Conservation (phyloP, 1,284 basidiomycete species). For the Xerocomus nothofagi region DNA sequence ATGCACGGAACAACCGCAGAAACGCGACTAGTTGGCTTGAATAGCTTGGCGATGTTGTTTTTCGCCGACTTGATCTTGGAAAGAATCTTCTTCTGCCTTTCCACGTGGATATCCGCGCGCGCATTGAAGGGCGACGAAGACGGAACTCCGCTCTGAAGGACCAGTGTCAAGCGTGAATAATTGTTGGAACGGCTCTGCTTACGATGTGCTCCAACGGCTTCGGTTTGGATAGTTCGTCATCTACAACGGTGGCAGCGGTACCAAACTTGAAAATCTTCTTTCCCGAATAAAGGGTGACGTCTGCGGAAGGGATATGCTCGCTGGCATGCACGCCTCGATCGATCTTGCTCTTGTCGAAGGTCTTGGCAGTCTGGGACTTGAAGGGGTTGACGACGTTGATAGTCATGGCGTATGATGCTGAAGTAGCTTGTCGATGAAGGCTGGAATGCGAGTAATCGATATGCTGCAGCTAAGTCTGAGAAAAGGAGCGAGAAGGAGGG, state of each 20-base stretch:
- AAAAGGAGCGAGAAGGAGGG: not conserved
- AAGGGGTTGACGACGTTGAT: constrained; percentile 17
- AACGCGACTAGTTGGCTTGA: constrained; percentile 10
- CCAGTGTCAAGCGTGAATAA: not conserved
- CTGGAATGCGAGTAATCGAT: not conserved
- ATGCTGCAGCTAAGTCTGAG: constrained; percentile 1
- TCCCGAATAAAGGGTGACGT: not conserved
- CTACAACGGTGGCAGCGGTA: not conserved
- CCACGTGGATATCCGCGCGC: not conserved
- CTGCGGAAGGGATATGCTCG: not conserved
- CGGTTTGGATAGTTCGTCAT: not conserved
- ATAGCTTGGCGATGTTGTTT: constrained; percentile 18
- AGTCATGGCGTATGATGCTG: constrained; percentile 14
- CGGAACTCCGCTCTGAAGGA: not conserved
- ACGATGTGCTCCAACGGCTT: constrained; percentile 9
- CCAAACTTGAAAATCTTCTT: constrained; percentile 15
- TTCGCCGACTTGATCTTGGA: constrained; percentile 18
- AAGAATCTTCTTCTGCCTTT: constrained; percentile 12
- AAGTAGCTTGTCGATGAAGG: constrained; percentile 3
- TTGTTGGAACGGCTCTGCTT: not conserved
- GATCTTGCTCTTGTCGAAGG: constrained; percentile 2
- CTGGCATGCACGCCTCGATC: not conserved
- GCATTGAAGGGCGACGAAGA: not conserved
- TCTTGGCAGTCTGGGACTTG: constrained; percentile 13
- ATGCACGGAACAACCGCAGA: not conserved